Conservation (phyloP, 192 early-diverging fungal genomes). For the Chytriomyces sp. region DNA sequence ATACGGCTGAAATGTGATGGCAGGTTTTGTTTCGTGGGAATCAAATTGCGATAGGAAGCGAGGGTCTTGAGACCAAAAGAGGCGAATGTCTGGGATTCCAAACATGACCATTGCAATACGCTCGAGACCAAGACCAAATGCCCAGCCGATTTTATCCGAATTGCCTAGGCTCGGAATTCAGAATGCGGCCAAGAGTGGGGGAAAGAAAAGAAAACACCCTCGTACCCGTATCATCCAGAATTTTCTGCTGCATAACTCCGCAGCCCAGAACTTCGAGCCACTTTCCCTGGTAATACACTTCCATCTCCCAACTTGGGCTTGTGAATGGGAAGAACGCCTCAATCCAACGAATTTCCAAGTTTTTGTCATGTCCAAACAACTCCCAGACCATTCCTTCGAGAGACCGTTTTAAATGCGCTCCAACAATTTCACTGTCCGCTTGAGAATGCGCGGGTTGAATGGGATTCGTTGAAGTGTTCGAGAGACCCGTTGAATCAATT, state of each 20-base stretch:
- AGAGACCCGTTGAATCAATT: slow-evolving; percentile 22
- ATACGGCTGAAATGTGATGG: slow-evolving; percentile 80
- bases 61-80: slow-evolving; percentile 92
- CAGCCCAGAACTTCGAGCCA: slow-evolving; percentile 96
- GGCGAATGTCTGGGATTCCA: slow-evolving; percentile 91
- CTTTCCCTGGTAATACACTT: slow-evolving; percentile 88
- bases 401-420: slow-evolving; percentile 74
- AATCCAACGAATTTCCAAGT: slow-evolving; percentile 90
- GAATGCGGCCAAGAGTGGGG: neutral
- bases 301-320: slow-evolving; percentile 95
- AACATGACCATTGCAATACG: slow-evolving; percentile 95
- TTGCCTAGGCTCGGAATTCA: slow-evolving; percentile 48
- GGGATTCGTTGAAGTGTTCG: slow-evolving; percentile 18
- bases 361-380: slow-evolving; percentile 67
- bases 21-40: slow-evolving; percentile 65
- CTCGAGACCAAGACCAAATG: slow-evolving; percentile 97
- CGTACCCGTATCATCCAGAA: slow-evolving; percentile 73
- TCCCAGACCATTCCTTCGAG: slow-evolving; percentile 82
- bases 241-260: slow-evolving; percentile 87
- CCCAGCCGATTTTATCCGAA: slow-evolving; percentile 88
- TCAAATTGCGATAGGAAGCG: slow-evolving; percentile 88
- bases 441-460: slow-evolving; percentile 60
- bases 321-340: slow-evolving; percentile 96
- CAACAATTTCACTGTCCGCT: slow-evolving; percentile 62
- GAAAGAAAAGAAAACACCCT: neutral